Evolutionary conservation across 768 basidiomycete species (phyloP), one percentile per base, ranked within the genome.

Genomic region (Heimioporus sp.): DNA sequence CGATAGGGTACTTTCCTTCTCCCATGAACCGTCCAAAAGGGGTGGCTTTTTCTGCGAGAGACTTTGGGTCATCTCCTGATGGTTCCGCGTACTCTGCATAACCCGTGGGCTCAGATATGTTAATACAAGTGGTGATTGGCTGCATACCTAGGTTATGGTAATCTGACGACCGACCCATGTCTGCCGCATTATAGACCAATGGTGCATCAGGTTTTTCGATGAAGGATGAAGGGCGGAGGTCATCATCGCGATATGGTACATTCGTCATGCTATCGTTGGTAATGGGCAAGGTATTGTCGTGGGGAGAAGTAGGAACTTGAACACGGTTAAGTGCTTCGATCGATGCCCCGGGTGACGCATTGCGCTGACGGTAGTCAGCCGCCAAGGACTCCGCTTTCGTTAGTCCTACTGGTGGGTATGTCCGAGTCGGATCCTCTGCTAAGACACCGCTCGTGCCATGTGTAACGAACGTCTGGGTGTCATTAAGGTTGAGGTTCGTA

Each of bases 51-150:
- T 77, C 77, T n/a, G 64, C 53, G 15, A 64, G 49, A 10, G 60
- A 42, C 9, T 65, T 67, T 44, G 64, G 54, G 11, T 56, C 52
- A 5, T 57, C 56, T 15, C 40, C 54, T 47, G 70, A 65, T 24
- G 85, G 82, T 51, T 86, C 86, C 24, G 79, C 80, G 61, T 86
- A 89, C 58, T 89, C 88, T 89, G 61, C 16, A 51, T 28, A 53
- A 50, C 10, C 10, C 13, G 53, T 51, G 44, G 51, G 24, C 32
- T 48, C 45, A 28, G 30, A 9, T 31, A 35, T 28, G 8, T 15
- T 49, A 17, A 30, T 5, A 35, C 13, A 13, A 31, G 46, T 15
- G 32, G 46, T 21, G 24, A 34, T 17, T 0, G 7, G 45, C 28
- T 28, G 35, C 65, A 41, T 50, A 84, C 84, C 85, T 54, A 87